phyloP scores from a whole-genome alignment of 148 eudicot genomes.

The Bassia scoparia region DNA sequence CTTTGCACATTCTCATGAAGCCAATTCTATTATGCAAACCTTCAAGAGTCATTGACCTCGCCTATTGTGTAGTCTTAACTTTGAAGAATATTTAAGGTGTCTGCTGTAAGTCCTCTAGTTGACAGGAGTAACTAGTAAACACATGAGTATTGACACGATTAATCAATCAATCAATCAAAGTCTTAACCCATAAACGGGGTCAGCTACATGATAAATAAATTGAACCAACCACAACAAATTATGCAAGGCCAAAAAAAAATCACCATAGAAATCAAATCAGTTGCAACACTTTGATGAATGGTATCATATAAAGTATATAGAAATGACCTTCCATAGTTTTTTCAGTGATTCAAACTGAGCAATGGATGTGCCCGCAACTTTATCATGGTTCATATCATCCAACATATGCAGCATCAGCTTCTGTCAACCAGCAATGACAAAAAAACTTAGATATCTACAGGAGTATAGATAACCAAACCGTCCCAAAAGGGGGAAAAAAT shows the following conservation, averaged over 20 bases:
- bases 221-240: neutral
- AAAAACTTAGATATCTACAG: neutral
- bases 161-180: neutral
- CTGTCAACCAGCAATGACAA: conserved; percentile 40
- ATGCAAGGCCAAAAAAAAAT: neutral
- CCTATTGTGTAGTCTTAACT: no score
- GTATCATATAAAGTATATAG: no score
- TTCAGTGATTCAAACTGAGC: conserved; percentile 27
- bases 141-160: neutral
- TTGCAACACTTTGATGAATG: neutral
- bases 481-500: no score
- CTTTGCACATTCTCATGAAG: neutral
- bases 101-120: no score
- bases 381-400: conserved; percentile 29
- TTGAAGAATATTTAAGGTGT: no score
- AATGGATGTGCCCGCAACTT: conserved; percentile 28
- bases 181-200: no score
- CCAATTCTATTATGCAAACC: neutral
- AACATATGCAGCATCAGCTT: conserved; percentile 55
- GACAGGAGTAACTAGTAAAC: no score
- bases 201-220: no score
- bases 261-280: neutral
- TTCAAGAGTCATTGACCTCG: no score
- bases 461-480: no score
- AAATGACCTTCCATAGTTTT: conserved; percentile 58